Evolutionary conservation across 495 filamentous ascomycete genomes (phyloP).

Genomic region (Lasiosphaeriaceae sp.): DNA sequence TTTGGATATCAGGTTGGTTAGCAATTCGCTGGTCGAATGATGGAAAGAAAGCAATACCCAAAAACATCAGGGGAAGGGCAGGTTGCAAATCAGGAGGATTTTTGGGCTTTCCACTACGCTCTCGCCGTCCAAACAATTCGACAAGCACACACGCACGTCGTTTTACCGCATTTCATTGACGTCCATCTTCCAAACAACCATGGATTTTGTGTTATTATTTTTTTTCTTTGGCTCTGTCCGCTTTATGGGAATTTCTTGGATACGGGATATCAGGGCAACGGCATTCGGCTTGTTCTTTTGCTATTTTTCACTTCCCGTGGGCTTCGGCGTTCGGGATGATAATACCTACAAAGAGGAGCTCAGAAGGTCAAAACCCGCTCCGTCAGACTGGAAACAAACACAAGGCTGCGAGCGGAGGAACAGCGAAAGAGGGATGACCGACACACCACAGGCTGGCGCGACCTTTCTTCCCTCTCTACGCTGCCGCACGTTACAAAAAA

Average conservation of each 20-base stretch:
- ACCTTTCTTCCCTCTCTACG: not conserved
- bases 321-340: not conserved
- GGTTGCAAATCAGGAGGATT: not conserved
- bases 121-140: slow-evolving; percentile 12
- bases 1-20: slow-evolving; percentile 16
- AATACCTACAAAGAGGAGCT: not conserved
- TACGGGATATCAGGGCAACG: not conserved
- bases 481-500: not conserved
- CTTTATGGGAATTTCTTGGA: not conserved
- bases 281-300: not conserved
- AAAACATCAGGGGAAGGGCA: slow-evolving; percentile 1
- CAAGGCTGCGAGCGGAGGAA: not conserved
- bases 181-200: not conserved
- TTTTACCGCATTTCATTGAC: slow-evolving; percentile 3
- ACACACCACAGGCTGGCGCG: not conserved
- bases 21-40: slow-evolving; percentile 11
- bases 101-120: slow-evolving; percentile 1
- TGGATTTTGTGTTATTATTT: not conserved
- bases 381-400: slow-evolving; percentile 1
- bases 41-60: slow-evolving; percentile 1
- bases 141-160: slow-evolving; percentile 15
- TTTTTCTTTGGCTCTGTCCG: not conserved
- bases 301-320: not conserved
- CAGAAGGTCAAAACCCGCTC: not conserved
- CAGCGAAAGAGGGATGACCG: not conserved